Percentiles rank a stretch among this genome's conserved stretches.
Conservation (phyloP, 2,329 filamentous ascomycete genomes). For the Hypoxylon sp. region DNA sequence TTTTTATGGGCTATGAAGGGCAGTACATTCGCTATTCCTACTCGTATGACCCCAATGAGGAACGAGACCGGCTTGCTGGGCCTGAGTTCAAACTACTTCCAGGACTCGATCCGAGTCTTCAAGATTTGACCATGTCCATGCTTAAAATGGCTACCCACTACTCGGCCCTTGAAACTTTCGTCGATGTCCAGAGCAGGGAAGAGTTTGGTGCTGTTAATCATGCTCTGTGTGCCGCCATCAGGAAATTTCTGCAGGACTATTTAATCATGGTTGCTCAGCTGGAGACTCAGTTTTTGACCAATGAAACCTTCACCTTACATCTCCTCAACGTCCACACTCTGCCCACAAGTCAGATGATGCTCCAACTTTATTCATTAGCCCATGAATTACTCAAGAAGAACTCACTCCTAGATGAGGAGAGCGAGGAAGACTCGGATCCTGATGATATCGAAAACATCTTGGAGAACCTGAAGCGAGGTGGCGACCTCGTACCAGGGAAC, state of each 20-base stretch:
- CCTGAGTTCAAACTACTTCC: conserved; percentile 84
- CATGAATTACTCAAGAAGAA: conserved; percentile 92
- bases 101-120: conserved; percentile 90
- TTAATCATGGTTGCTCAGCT: conserved; percentile 92
- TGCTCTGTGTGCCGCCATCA: conserved; percentile 93
- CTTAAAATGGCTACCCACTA: conserved; percentile 96
- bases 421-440: conserved; percentile 78
- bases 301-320: conserved; percentile 90
- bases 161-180: conserved; percentile 89
- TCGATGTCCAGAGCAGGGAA: conserved; percentile 93
- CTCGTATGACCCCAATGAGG: conserved; percentile 84
- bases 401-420: conserved; percentile 85
- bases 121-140: conserved; percentile 90
- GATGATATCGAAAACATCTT: conserved; percentile 95
- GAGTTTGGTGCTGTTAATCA: conserved; percentile 97
- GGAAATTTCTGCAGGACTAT: conserved; percentile 93
- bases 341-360: conserved; percentile 90
- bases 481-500: conserved; percentile 82
- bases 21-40: conserved; percentile 92
- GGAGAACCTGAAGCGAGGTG: conserved; percentile 88
- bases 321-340: conserved; percentile 93
- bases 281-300: conserved; percentile 92
- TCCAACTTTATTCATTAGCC: conserved; percentile 88
- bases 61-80: conserved; percentile 88
- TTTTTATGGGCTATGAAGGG: conserved; percentile 99